Base-by-base conservation (phyloP, 768 basidiomycete genomes). In the Ramaria sp. region DNA sequence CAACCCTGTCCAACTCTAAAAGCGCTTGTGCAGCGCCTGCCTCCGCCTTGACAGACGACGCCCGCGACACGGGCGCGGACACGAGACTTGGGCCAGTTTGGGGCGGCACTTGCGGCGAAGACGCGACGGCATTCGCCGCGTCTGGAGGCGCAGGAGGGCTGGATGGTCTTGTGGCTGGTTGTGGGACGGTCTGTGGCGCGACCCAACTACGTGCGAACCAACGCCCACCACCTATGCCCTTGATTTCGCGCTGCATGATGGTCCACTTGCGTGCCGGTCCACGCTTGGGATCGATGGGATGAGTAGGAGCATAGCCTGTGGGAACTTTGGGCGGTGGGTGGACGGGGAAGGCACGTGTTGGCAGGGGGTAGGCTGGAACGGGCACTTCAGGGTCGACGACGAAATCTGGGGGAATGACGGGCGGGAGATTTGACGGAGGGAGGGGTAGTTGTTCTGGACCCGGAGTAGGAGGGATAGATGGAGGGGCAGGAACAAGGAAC, bases 161-260 rank as follows among this genome's bases (percentile, higher is more conserved):
- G 12, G 20, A 25, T 18, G 38, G 39, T 41, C 52, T 15, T n/a
- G 39, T 28, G 9, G 25, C 27, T 18, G 43, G n/a, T 52, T 47
- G 42, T 27, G 37, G 51, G 12, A 39, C 6, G 15, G 27, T 34
- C 44, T 47, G 42, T 18, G 18, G 28, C n/a, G 43, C 88, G n/a
- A 87, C 84, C 86, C 86, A 90, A n/a, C 83, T 69, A 30, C 76
- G 77, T 5, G 80, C 70, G 60, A 88, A 83, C 88, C 88, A 90
- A 38, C 87, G 78, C 1, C 88, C 88, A 12, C 88, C 88, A 18
- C 82, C 87, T 50, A 90, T 87, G 6, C 88, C 88, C 36, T 85
- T 74, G 50, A 90, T 79, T 67, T 89, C 88, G 39, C 88, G 78
- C 55, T 82, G 76, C 7, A 85, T 86, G 39, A 75, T 63, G 37